Evolutionary conservation across 352 stramenopile species (phyloP).

Genomic region (Phytopythium ostracodes): DNA sequence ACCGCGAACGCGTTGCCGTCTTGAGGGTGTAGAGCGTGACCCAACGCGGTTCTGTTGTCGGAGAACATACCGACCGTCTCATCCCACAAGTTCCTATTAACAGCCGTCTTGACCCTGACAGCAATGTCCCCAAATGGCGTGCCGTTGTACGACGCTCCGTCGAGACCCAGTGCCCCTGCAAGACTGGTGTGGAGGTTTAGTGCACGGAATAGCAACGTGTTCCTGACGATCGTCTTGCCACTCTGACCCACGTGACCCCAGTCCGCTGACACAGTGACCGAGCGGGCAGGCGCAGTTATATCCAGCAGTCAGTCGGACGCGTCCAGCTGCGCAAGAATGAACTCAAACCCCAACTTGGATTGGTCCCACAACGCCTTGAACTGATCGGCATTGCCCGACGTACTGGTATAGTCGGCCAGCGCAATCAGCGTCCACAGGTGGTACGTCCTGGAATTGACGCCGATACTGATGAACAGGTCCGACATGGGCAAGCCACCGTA

Average conservation of each 20-base stretch:
- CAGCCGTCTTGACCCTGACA: slow-evolving; percentile 16
- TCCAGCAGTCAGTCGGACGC: slow-evolving; percentile 18
- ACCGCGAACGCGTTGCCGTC: slow-evolving; percentile 30
- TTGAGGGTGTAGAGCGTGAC: slow-evolving; percentile 19
- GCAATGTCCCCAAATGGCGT: slow-evolving; percentile 18
- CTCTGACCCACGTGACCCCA: slow-evolving; percentile 31
- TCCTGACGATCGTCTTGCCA: slow-evolving; percentile 35
- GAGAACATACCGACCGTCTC: slow-evolving; percentile 15
- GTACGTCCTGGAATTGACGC: slow-evolving; percentile 33
- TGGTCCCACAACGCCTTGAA: slow-evolving; percentile 18
- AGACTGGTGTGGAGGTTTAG: slow-evolving; percentile 15
- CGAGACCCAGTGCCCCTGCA: slow-evolving; percentile 11
- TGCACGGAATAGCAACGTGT: slow-evolving; percentile 28
- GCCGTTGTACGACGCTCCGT: slow-evolving; percentile 15
- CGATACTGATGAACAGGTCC: neutral
- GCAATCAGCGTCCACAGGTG: slow-evolving; percentile 38
- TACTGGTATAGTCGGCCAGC: slow-evolving; percentile 23
- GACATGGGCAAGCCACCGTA: slow-evolving; percentile 26
- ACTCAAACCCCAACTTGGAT: slow-evolving; percentile 23
- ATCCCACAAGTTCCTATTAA: slow-evolving; percentile 32
- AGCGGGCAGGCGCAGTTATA: no score
- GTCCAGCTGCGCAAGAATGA: slow-evolving; percentile 26
- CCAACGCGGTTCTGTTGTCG: slow-evolving; percentile 26
- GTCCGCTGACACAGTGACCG: slow-evolving; percentile 21
- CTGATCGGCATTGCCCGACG: slow-evolving; percentile 17